phyloP scores from a whole-genome alignment of 768 basidiomycete species.

The Clitopilus passeckerianus region DNA sequence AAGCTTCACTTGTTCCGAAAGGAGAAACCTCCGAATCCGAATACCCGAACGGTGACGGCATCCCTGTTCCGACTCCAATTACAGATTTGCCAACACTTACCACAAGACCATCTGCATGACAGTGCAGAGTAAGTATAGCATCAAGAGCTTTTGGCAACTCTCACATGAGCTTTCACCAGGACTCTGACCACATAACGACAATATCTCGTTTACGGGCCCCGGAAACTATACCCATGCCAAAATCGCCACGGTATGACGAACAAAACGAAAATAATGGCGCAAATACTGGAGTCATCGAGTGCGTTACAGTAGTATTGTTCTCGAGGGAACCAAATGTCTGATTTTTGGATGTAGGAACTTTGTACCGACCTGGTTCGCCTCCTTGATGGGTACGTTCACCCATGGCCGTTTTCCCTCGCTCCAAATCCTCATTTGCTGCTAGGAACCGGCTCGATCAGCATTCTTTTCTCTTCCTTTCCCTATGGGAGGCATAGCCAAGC shows the following conservation, averaged over 20 bases:
- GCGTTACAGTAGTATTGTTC: neutral
- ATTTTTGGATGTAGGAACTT: conserved; percentile 23
- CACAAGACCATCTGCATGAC: too few relatives aligned
- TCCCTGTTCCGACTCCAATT: neutral
- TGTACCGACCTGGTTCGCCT: conserved; percentile 38
- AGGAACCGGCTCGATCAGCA: conserved; percentile 49
- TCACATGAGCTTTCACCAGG: conserved; percentile 2
- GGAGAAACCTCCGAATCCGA: neutral
- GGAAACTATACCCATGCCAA: neutral
- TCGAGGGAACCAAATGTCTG: neutral
- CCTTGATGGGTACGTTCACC: conserved; percentile 33
- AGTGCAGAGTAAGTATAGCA: neutral
- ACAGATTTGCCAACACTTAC: too few relatives aligned
- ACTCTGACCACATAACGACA: neutral
- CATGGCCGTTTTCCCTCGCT: neutral
- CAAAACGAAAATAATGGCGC: neutral
- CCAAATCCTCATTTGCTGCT: neutral
- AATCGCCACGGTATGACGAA: neutral
- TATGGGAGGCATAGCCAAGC: conserved; percentile 37
- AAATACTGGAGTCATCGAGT: neutral
- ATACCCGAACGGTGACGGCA: neutral
- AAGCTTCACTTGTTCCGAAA: neutral
- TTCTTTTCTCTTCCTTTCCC: conserved; percentile 53
- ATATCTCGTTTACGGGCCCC: neutral
- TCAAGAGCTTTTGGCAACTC: conserved; percentile 1